Base-by-base conservation (phyloP, 495 filamentous ascomycete genomes). In the Penicillium parvum region DNA sequence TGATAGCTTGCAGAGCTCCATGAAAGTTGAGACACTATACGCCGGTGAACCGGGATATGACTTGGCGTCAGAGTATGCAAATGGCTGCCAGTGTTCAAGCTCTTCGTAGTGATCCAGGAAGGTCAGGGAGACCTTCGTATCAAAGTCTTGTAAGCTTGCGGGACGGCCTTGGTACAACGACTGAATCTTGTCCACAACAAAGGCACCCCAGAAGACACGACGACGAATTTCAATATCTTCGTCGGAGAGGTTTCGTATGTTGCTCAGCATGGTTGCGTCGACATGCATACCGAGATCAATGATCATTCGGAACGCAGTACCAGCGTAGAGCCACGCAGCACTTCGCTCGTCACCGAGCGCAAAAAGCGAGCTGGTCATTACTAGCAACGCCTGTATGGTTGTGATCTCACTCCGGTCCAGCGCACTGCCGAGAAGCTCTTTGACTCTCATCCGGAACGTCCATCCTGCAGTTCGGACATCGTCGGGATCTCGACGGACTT, bases 131-230 rank as follows among this genome's bases (percentile, higher is more conserved):
- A 66, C 59, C 9, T 55, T 48, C 2, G 56, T 47, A 15, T 68
- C 63, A 19, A 42, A 40, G 3, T 54, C 34, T n/a, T 54, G 53
- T 4, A 68, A 29, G 15, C 46, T 47, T 8, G 40, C 46, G 5
- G 63, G 66, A 0, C 64, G 57, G 0, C 64, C 65, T 16, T 63
- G 58, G 17, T 69, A 67, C 2, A 72, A 45, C 7, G 45, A 50
- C 40, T 72, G 68, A 0, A 66, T 40, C 28, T 67, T 69, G 23
- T 72, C 68, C 5, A 49, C 43, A 1, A 70, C 55, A 43, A 67
- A 68, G 0, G 66, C 66, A 1, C 63, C 66, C 68, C 68, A 72
- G 36, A 65, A 69, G 0, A 72, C 58, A 8, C 65, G 65, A 21
- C 61, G 58, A 9, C 67, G 62, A 11, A 69, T 65, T 33, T 69